Evolutionary conservation across 176 grass and related monocot genomes (phyloP), one percentile per base, ranked within the genome.

Genomic region (Tillandsia leiboldiana): DNA sequence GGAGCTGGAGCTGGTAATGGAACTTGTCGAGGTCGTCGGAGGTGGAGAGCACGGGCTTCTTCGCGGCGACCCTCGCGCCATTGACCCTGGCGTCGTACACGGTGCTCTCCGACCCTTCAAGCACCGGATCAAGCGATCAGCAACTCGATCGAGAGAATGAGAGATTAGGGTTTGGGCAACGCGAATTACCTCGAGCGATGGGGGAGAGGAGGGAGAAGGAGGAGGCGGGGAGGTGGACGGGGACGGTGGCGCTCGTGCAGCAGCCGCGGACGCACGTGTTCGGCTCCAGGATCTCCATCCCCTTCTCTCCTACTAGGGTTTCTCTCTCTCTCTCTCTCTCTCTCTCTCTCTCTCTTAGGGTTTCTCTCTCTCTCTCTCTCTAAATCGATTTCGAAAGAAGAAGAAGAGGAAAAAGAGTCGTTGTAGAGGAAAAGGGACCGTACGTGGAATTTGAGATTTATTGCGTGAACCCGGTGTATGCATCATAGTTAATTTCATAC

Each of bases 1-100:
- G 89, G 18, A 97, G 86, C 73, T 97, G 93, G 42, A 97, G 87
- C 73, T 97, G 82, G 72, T 89, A 91, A 69, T 97, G 93, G 74
- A 97, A 92, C 70, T 90, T 92, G 68, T 97, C 93, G 61, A 97
- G 79, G 70, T 90, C 89, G 9, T 97, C 93, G 70, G 89, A 59
- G 48, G 93, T 97, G 72, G 89, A 69, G 64, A 97, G 86, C 27
- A 97, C 72, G 26, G 86, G 93, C 81, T 97, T 97, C 89, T 97
- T 97, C 14, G 89, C 89, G 50, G 89, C 89, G 22, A 73, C 86
- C 26, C 81, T 85, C 52, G 70, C 77, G 42, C 86, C 86, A 52
- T 64, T 54, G 51, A 97, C 79, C 49, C 74, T 53, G 20, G 84
- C 93, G 63, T 97, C 93, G 70, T 90, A 97, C 69, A 97, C 93